Base-by-base conservation (phyloP, 2,329 filamentous ascomycete genomes). In the Fusarium buharicum region DNA sequence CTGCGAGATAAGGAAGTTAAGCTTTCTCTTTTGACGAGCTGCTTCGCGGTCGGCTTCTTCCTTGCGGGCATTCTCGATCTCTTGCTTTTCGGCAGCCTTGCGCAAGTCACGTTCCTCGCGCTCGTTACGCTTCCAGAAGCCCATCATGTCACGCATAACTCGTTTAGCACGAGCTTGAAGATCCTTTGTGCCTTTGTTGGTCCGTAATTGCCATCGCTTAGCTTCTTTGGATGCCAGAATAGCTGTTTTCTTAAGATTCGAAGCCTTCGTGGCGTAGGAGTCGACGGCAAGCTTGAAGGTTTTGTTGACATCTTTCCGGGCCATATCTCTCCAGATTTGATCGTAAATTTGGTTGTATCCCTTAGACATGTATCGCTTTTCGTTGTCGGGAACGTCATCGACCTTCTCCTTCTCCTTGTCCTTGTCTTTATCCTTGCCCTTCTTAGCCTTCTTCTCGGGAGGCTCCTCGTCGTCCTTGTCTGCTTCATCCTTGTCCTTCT, bases 71-170 rank as follows among this genome's bases (percentile, higher is more conserved):
- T 95, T 96, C 75, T 99, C 95, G 43, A 99, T 86, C 79, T 98
- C 95, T 75, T 97, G 93, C 75, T 90, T 92, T 81, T 99, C 95
- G 6, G 95, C 95, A 48, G 93, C 89, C 80, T 97, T 96, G 68
- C 95, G 89, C 64, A 96, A 82, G 75, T 99, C 95, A 59, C 95
- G 91, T 75, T 99, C 95, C 74, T 99, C 95, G 49, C 94, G 90
- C 77, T 99, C 95, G 75, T 99, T 99, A 54, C 94, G 90, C 79
- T 98, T 98, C 95, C 95, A 99, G 84, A 98, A 99, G 55, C 91
- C 88, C 86, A 97, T 95, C 95, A 99, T 99, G 78, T 99, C 95
- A 74, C 95, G 88, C 95, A 99, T 99, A 57, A 94, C 94, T 67
- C 95, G 90, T 83, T 99, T 99, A 55, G 95, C 95, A 43, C 95